Conservation (phyloP, 257 asterid genomes). For the Solanum chilense region DNA sequence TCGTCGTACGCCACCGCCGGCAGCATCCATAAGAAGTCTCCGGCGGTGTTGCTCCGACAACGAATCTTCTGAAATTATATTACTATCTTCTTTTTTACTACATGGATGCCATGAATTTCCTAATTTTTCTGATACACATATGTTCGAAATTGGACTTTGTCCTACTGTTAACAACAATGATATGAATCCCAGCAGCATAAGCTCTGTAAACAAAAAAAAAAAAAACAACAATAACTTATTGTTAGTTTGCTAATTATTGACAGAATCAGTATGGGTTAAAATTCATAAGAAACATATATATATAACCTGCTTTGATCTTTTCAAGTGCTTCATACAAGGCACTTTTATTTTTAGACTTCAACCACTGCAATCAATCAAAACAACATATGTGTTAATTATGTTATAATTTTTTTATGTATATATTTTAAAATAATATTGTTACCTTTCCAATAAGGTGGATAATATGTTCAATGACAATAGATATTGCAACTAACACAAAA, state of each 20-base stretch:
- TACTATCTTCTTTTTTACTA: slow-evolving; percentile 23
- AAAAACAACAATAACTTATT: neutral
- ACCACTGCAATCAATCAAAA: slow-evolving; percentile 42
- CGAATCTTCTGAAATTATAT: neutral
- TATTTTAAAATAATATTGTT: neutral
- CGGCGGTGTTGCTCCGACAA: slow-evolving; percentile 19
- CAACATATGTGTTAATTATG: neutral
- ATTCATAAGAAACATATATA: neutral
- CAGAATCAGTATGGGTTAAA: neutral
- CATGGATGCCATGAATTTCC: slow-evolving; percentile 91
- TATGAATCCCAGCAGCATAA: slow-evolving; percentile 90
- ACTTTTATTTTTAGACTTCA: slow-evolving; percentile 47
- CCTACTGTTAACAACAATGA: slow-evolving; percentile 77
- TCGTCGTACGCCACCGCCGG: slow-evolving; percentile 27
- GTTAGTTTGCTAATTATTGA: neutral
- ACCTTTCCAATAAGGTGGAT: slow-evolving; percentile 63
- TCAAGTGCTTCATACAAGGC: slow-evolving; percentile 77
- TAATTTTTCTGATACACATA: slow-evolving; percentile 43
- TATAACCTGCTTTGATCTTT: slow-evolving; percentile 70
- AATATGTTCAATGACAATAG: slow-evolving; percentile 54
- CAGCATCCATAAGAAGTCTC: slow-evolving; percentile 28
- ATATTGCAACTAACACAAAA: slow-evolving; percentile 45
- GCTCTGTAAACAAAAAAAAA: slow-evolving; percentile 22
- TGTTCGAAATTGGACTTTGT: slow-evolving; percentile 44
- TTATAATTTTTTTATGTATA: neutral